Evolutionary conservation across 352 stramenopile species (phyloP).

Genomic region (Saprolegnia diclina): DNA sequence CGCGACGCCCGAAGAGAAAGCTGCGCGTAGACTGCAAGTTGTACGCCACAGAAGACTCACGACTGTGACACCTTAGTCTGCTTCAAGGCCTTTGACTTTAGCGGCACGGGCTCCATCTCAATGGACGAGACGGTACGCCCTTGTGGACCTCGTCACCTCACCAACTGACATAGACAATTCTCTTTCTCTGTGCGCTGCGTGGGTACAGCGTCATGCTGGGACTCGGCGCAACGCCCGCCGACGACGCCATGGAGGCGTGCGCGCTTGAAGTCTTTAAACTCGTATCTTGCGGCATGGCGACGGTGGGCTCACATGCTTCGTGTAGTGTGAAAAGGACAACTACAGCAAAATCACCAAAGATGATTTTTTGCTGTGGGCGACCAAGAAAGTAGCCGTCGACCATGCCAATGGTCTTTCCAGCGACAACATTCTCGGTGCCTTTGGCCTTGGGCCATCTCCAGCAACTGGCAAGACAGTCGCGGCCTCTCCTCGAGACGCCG

Average conservation of each 20-base stretch:
- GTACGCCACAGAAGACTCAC: neutral
- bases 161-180: conserved; percentile 42
- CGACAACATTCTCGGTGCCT: neutral
- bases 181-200: conserved; percentile 49
- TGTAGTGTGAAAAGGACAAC: conserved; percentile 20
- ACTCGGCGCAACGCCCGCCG: conserved; percentile 38
- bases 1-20: conserved; percentile 48
- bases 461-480: no score
- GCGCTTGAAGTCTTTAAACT: conserved; percentile 49
- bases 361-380: conserved; percentile 8
- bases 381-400: neutral
- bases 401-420: neutral
- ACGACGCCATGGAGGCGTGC: conserved; percentile 53
- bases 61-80: no score
- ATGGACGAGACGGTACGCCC: conserved; percentile 65
- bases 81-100: conserved; percentile 73
- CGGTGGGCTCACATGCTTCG: neutral
- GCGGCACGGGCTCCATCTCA: conserved; percentile 58
- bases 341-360: conserved; percentile 21
- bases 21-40: conserved; percentile 31
- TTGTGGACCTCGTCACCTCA: neutral
- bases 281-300: neutral
- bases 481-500: no score
- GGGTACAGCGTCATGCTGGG: conserved; percentile 48
- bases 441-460: no score